These are phyloP conservation scores for Symbiodinium pilosum DNA, from an alignment of 73 alveolate species.

Conservation along the genomic window DNA sequence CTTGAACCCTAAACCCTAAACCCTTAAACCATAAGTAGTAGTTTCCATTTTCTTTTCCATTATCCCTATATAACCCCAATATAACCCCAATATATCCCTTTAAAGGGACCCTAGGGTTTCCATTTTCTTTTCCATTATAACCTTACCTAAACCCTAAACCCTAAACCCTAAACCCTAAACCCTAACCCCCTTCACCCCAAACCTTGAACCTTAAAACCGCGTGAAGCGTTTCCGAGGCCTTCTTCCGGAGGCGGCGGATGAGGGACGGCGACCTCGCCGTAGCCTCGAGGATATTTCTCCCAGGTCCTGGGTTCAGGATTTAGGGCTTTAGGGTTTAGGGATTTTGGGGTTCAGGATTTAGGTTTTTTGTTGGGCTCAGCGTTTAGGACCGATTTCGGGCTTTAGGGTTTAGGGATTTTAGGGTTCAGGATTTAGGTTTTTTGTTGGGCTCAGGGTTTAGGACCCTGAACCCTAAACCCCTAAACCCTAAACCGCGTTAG, in stretches of 20 bases:
- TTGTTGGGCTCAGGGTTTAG: no score
- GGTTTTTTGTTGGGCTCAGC: not conserved
- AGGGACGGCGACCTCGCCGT: constrained; percentile 74
- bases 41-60: not conserved
- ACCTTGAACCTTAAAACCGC: not conserved
- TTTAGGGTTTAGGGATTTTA: no score
- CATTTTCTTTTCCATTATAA: no score
- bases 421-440: no score
- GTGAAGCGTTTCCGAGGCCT: not conserved
- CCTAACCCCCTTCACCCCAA: not conserved
- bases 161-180: not conserved
- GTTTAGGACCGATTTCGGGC: no score
- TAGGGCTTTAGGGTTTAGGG: not conserved
- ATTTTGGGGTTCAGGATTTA: not conserved
- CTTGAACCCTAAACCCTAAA: no score
- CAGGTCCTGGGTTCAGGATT: constrained; percentile 27
- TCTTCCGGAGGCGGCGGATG: not conserved
- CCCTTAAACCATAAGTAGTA: no score
- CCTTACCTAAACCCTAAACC: not conserved
- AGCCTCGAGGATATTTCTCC: constrained; percentile 88
- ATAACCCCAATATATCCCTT: no score
- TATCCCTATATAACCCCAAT: not conserved
- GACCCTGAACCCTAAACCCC: not conserved
- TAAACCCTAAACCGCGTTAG: no score
- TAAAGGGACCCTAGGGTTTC: no score